Conservation (phyloP, 192 early-diverging fungal species). For the Coemansia sp. region DNA sequence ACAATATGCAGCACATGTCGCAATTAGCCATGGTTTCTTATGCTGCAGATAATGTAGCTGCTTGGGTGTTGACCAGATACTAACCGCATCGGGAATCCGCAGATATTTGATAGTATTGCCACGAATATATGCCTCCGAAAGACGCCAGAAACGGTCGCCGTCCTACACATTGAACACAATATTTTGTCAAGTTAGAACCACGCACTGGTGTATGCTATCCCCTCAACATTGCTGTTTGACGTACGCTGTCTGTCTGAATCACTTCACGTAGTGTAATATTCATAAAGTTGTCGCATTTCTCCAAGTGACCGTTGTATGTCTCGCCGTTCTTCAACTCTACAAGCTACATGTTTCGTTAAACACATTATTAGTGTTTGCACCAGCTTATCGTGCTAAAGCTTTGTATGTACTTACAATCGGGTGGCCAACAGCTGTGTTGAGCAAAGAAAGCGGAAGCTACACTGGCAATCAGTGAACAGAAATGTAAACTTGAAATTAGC, state of each 20-base stretch:
- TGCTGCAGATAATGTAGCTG: not conserved
- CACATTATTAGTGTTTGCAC: not conserved
- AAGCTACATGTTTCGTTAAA: conserved; percentile 35
- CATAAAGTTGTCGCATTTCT: conserved; percentile 97
- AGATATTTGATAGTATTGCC: conserved; percentile 88
- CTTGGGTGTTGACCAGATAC: not conserved
- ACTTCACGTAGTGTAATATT: conserved; percentile 94
- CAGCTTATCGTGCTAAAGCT: not conserved
- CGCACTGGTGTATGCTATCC: not conserved
- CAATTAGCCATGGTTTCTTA: not conserved
- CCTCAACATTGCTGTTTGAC: not conserved
- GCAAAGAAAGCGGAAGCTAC: conserved; percentile 88
- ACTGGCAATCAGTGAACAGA: not conserved
- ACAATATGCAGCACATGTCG: not conserved
- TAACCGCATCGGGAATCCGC: conserved; percentile 81
- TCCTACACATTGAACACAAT: conserved; percentile 56
- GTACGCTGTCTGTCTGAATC: conserved; percentile 85
- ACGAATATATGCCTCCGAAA: conserved; percentile 90
- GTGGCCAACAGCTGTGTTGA: conserved; percentile 85
- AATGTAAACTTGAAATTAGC: not conserved
- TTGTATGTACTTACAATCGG: conserved; percentile 63
- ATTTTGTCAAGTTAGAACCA: not conserved
- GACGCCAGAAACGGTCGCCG: conserved; percentile 90
- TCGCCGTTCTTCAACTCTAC: conserved; percentile 98
- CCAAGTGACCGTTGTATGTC: conserved; percentile 97